Evolutionary conservation across 2,329 filamentous ascomycete species (phyloP), one percentile per base, ranked within the genome.

Genomic region (Tolypocladium guangdongense): DNA sequence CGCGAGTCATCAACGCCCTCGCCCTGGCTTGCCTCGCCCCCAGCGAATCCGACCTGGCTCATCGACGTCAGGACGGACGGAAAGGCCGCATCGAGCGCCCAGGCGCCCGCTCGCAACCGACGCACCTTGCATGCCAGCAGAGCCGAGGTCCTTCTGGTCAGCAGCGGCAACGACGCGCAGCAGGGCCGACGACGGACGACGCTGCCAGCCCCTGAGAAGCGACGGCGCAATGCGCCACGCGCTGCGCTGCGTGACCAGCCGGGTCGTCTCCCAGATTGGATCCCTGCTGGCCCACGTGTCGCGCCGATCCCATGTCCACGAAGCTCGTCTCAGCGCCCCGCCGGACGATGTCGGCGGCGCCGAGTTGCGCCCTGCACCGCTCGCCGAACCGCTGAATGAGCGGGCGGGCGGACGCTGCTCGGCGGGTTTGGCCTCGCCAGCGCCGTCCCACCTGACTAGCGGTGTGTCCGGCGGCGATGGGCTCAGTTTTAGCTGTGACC

Each of bases 221-320:
- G 27, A 46, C 43, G 8, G 16, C n/a, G 43, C 43, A 30, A n/a
- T n/a, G 43, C 43, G 43, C 41, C 32, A 24, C 41, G 3, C 43
- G 43, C 41, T 46, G 41, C 41, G 3, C 27, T 27, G 27, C 27
- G 27, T 27, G 27, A 3, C 27, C 27, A 27, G 22, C 39, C 27
- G 6, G 14, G 39, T 45, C 41, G 27, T 7, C 20, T 20, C 30
- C 24, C 7, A 30, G 43, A 7, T 11, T 18, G n/a, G 5, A 46
- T 58, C 56, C 56, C 45, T 52, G 53, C 57, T 37, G 48, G 53
- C 50, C 57, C 57, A 58, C 57, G 57, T 58, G 55, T 53, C 47
- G 35, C 32, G 56, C 53, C 50, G 55, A 57, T 57, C 46, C 53
- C 47, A 49, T 6, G 6, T 6, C 6, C 27, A 6, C 47, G 47